Base-by-base conservation (phyloP, 2,329 filamentous ascomycete species). In the Scytalidium sp. region DNA sequence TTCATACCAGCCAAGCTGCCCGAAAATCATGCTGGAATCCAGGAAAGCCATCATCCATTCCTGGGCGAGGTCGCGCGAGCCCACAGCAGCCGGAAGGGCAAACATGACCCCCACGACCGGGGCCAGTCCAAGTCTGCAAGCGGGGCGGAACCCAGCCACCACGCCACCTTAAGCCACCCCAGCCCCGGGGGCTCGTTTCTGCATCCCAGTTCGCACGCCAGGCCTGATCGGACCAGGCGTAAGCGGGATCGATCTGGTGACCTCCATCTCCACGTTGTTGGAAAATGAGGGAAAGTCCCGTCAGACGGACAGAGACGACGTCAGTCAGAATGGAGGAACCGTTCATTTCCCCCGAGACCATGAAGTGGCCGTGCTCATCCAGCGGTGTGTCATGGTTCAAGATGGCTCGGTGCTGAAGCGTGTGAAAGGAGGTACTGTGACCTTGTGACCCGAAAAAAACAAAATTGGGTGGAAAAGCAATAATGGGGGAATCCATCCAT, bases 391-490 rank as follows among this genome's bases (percentile, higher is more conserved):
- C 19, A 23, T 23, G 21, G 19, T 13, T 15, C 11, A 15, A 19
- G 6, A 41, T 7, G 6, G 19, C 15, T 42, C 21, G 4, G 13
- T 42, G 49, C n/a, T 15, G 49, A 41, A 44, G 23, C 25, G 41
- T 43, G 32, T 32, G 29, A 27, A 43, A 40, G 22, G 25, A 36
- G 32, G 11, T n/a, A n/a, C n/a, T n/a, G n/a, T n/a, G n/a, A 15
- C 17, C 32, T 36, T n/a, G 32, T 36, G 32, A 36, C 17, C 32
- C 5, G 32, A 36, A 36, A 36, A 36, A 36, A 36, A 32, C 36
- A 46, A 54, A 46, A 20, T 40, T 45, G 23, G 17, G 21, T 23
- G 27, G 21, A 40, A 41, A 44, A 44, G 39, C 25, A 45, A 20
- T 22, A 39, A 22, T 13, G 29, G 19, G 19, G 45, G 41, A 23